These are phyloP conservation scores for Lyophyllum semitale DNA, from an alignment of 768 basidiomycete species.

Conservation along the genomic window DNA sequence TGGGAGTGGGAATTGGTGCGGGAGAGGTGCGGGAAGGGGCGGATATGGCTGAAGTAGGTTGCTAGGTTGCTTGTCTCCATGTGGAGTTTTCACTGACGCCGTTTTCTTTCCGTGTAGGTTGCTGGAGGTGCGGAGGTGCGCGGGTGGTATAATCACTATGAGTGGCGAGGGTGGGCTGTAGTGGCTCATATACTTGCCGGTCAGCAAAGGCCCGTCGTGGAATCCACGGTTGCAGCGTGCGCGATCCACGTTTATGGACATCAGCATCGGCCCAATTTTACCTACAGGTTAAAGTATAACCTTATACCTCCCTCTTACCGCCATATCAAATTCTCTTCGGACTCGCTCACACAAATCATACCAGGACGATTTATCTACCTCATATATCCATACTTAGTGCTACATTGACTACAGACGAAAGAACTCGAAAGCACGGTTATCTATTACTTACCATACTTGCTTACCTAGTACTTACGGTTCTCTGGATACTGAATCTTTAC, in stretches of 20 bases:
- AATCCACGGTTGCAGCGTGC: neutral
- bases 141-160: neutral
- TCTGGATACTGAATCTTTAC: neutral
- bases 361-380: neutral
- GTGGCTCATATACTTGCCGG: neutral
- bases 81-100: neutral
- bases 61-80: neutral
- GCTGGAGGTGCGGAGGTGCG: neutral
- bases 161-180: neutral
- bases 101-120: neutral
- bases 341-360: neutral
- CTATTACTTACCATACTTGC: neutral
- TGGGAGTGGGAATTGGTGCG: conserved; percentile 14
- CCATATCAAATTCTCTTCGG: conserved; percentile 19
- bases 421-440: neutral
- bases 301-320: neutral
- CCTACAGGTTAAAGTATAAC: too few species aligned
- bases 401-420: neutral
- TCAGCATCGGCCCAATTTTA: too few species aligned
- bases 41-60: conserved; percentile 14
- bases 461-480: neutral
- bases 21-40: conserved; percentile 13
- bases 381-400: too few species aligned
- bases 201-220: neutral
- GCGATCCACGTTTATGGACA: too few species aligned